A percentile compares a stretch with the other conserved stretches of the same genome.
phyloP scores from a whole-genome alignment of 306 rosid species.

The Castanea crenata region DNA sequence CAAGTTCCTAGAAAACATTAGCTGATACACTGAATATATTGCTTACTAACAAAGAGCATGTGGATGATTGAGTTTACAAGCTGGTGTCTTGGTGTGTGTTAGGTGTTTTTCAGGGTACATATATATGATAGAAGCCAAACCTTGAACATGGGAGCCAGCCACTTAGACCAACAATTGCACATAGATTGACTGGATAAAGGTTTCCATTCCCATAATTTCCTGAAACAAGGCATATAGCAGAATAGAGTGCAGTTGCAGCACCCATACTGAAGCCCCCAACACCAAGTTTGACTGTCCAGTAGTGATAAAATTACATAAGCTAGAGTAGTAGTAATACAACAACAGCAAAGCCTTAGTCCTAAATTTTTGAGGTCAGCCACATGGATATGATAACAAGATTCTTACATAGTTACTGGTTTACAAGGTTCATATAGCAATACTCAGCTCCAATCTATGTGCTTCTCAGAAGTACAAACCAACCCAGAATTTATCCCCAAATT shows the following conservation, averaged over 20 bases:
- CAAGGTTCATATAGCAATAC: not conserved
- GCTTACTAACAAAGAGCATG: slow-evolving; percentile 9
- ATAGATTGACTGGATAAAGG: slow-evolving; percentile 67
- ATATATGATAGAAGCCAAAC: slow-evolving; percentile 47
- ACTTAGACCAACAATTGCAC: slow-evolving; percentile 78
- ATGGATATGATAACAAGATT: slow-evolving; percentile 5
- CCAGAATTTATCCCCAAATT: too few relatives aligned
- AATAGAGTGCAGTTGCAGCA: slow-evolving; percentile 93
- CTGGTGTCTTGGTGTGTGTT: slow-evolving; percentile 12
- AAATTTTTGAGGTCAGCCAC: not conserved
- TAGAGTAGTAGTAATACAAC: not conserved
- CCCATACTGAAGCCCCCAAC: slow-evolving; percentile 97
- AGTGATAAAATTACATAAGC: slow-evolving; percentile 6
- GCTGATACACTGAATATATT: slow-evolving; percentile 14
- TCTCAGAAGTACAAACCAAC: not conserved
- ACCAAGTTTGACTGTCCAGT: slow-evolving; percentile 78
- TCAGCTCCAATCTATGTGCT: not conserved
- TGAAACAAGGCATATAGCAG: slow-evolving; percentile 68
- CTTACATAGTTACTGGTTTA: not conserved
- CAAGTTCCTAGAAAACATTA: slow-evolving; percentile 53
- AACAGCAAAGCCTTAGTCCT: not conserved
- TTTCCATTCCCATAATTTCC: slow-evolving; percentile 84
- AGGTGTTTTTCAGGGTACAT: slow-evolving; percentile 1
- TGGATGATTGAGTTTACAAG: slow-evolving; percentile 10
- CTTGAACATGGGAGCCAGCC: slow-evolving; percentile 99